Evolutionary conservation across 768 basidiomycete species (phyloP), one percentile per base, ranked within the genome.

Genomic region (Pleurotus ostreatus): DNA sequence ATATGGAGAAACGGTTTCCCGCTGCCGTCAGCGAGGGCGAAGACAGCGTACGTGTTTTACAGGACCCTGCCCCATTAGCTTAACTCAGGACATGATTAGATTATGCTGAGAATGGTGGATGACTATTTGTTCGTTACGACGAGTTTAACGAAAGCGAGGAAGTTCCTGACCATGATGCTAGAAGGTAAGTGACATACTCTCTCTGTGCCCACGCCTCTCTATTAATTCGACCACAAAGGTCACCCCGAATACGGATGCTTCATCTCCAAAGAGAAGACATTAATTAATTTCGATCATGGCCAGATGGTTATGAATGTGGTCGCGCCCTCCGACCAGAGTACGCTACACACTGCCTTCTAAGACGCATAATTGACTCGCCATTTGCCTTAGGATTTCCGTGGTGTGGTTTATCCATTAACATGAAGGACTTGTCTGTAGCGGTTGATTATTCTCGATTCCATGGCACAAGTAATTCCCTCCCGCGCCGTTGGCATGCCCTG

Each of bases 231-330:
- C 40, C 26, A 5, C 16, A 5, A 55, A 87, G 93, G 95, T 1
- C 93, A 96, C 60, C 91, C 92, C 2, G 92, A 94, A 63, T 98
- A 98, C 64, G 97, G 97, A 0, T 98, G 94, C 59, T 90, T 83
- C 66, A 88, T 98, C 51, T 86, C 93, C 16, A 77, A 77, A 46
- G 90, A 93, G 55, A 99, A 99, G 74, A 96, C 94, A 0, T 66
- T 94, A 55, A 82, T 89, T 4, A 97, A 93, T 64, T 97, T 98
- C 65, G 87, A 89, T 59, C 73, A 82, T 62, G 81, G 75, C 58
- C 68, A 71, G 8, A 66, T 81, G 59, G 68, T 83, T 23, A 72
- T 78, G 64, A 86, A 82, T 60, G 74, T 82, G n/a, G 75, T 76
- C 4, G 74, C 75, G 49, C 75, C 78, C 1, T 66, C 67, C 30